These are phyloP conservation scores for Barnettozyma californica DNA, from an alignment of 805 yeast species.

Conservation along the genomic window DNA sequence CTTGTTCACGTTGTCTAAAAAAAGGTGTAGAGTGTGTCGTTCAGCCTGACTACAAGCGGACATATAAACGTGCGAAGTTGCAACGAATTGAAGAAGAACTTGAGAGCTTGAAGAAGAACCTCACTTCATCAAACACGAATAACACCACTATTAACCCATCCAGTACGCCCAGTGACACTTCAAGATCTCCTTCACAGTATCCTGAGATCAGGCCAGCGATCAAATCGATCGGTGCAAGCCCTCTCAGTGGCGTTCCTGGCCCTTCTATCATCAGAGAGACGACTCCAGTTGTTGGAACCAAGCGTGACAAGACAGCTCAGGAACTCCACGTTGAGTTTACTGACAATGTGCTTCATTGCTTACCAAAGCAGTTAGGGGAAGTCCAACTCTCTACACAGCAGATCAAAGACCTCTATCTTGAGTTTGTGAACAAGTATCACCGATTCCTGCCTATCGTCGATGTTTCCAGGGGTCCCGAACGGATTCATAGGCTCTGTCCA, in stretches of 20 bases:
- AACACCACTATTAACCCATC: conserved; percentile 1
- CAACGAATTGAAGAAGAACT: conserved; percentile 82
- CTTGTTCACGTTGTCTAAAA: conserved; percentile 79
- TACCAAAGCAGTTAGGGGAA: conserved; percentile 68
- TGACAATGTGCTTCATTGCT: conserved; percentile 41
- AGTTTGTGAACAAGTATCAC: conserved; percentile 75
- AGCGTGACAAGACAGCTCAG: conserved; percentile 7
- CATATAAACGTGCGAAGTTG: conserved; percentile 79
- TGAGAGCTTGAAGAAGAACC: conserved; percentile 55
- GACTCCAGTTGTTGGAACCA: conserved; percentile 12
- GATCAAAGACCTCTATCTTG: conserved; percentile 58
- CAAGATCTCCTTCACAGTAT: conserved; percentile 2
- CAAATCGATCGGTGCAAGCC: neutral
- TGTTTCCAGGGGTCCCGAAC: conserved; percentile 73
- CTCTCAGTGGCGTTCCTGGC: conserved; percentile 9
- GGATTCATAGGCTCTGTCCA: conserved; percentile 74
- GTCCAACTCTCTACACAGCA: conserved; percentile 55
- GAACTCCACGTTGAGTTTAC: conserved; percentile 23
- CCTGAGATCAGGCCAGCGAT: conserved; percentile 6
- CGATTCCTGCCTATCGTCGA: conserved; percentile 86
- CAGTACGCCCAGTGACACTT: neutral
- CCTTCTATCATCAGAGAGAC: conserved; percentile 23
- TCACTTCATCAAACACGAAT: conserved; percentile 22
- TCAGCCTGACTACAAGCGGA: conserved; percentile 79
- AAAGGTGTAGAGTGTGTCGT: conserved; percentile 66